phyloP scores from a whole-genome alignment of 805 yeast genomes.

The Candida arabinofermentans region DNA sequence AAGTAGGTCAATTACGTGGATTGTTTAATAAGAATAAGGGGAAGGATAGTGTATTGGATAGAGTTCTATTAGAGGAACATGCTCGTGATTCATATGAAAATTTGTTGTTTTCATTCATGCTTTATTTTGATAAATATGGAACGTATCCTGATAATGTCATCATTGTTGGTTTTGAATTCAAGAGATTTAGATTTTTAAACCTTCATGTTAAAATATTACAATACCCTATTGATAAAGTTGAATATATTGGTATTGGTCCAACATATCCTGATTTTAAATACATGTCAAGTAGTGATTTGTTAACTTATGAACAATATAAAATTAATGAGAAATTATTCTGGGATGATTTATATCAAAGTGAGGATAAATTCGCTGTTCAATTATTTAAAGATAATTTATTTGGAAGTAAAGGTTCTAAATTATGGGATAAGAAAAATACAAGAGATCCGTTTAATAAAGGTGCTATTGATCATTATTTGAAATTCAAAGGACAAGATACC shows the following conservation, averaged over 20 bases:
- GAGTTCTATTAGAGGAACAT: constrained; percentile 57
- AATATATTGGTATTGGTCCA: constrained; percentile 60
- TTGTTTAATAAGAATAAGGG: constrained; percentile 4
- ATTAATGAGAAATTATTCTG: not conserved
- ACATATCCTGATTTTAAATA: constrained; percentile 30
- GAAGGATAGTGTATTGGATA: constrained; percentile 7
- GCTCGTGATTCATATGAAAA: constrained; percentile 83
- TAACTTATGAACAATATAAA: not conserved
- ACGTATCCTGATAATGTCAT: constrained; percentile 49
- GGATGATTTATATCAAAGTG: constrained; percentile 43
- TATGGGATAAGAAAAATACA: constrained; percentile 39
- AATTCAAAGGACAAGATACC: constrained; percentile 9
- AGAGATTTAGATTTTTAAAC: constrained; percentile 52
- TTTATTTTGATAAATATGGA: constrained; percentile 44
- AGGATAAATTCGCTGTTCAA: constrained; percentile 49
- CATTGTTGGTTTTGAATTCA: constrained; percentile 74
- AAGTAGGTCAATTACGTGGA: constrained; percentile 37
- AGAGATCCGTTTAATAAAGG: constrained; percentile 51
- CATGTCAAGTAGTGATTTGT: constrained; percentile 10
- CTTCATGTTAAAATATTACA: constrained; percentile 52
- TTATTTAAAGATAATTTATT: constrained; percentile 54
- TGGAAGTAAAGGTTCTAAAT: constrained; percentile 44
- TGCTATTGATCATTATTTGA: constrained; percentile 4
- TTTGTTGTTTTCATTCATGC: constrained; percentile 54
- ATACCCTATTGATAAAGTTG: constrained; percentile 34